Conservation (phyloP, 2,329 filamentous ascomycete genomes). For the Zalaria sp. region DNA sequence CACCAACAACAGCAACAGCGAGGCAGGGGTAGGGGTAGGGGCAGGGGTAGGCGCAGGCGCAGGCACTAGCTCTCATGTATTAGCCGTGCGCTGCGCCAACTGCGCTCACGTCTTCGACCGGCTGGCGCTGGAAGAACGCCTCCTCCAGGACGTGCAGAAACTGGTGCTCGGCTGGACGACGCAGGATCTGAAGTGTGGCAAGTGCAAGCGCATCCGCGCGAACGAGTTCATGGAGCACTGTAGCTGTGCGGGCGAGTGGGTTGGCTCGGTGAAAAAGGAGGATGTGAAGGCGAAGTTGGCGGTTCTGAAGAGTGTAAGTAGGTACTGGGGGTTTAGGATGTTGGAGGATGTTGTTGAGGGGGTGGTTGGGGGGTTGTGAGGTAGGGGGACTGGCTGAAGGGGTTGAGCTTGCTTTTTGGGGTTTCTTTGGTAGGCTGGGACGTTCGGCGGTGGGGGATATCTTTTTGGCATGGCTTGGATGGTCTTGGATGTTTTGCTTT, state of each 20-base stretch:
- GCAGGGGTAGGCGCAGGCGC: constrained; percentile 4
- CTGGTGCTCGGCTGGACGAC: constrained; percentile 68
- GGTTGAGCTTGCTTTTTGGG: no score
- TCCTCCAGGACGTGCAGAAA: constrained; percentile 64
- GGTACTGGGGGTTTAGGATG: constrained; percentile 71
- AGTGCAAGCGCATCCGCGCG: constrained; percentile 49
- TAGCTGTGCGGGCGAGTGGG: constrained; percentile 80
- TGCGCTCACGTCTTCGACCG: constrained; percentile 65
- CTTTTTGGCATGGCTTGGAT: no score
- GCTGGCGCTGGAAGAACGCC: constrained; percentile 68
- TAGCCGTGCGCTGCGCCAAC: constrained; percentile 44
- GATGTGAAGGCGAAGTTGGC: constrained; percentile 51
- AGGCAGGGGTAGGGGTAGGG: constrained; percentile 5
- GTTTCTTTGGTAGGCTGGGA: no score
- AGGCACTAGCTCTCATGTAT: not conserved
- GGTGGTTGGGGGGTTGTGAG: constrained; percentile 3
- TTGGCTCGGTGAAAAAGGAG: constrained; percentile 51
- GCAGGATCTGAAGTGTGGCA: constrained; percentile 80
- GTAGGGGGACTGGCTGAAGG: no score
- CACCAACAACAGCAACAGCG: constrained; percentile 18
- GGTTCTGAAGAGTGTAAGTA: constrained; percentile 62
- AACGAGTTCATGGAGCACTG: constrained; percentile 98
- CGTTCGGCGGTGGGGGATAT: no score
- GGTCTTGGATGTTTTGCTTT: no score
- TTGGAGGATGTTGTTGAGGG: constrained; percentile 52